Percentiles rank a stretch among this genome's conserved stretches.
phyloP scores from a whole-genome alignment of 2,329 filamentous ascomycete genomes.

The Trichoderma lentiforme region DNA sequence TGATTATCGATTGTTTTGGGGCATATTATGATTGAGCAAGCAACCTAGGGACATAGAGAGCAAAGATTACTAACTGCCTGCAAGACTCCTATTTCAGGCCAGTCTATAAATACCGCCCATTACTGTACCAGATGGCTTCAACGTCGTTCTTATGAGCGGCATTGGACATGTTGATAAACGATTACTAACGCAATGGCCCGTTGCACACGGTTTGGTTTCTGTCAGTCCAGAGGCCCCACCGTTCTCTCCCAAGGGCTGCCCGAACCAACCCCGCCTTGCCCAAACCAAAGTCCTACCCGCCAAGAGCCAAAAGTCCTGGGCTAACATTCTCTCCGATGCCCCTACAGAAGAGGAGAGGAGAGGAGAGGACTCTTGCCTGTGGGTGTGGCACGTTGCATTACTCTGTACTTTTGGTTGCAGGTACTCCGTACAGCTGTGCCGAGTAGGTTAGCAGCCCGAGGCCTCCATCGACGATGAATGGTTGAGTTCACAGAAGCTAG shows the following conservation, averaged over 20 bases:
- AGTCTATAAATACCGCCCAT: neutral
- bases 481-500: neutral
- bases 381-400: neutral
- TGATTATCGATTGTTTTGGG: neutral
- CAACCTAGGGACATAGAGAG: neutral
- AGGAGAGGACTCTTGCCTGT: neutral
- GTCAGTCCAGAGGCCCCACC: neutral
- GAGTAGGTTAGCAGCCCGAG: neutral
- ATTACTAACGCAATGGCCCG: neutral
- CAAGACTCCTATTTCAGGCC: neutral
- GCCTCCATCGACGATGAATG: neutral
- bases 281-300: constrained; percentile 16
- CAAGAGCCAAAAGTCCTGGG: constrained; percentile 16
- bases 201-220: neutral
- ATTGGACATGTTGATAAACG: neutral
- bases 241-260: neutral
- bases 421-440: neutral
- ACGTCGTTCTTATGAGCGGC: neutral
- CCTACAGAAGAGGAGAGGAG: neutral
- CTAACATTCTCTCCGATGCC: constrained; percentile 6
- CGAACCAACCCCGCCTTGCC: constrained; percentile 8
- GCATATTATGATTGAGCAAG: neutral
- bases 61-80: neutral
- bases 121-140: neutral
- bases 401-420: neutral